Conservation (phyloP, 2,329 filamentous ascomycete genomes). For the Colletotrichum godetiae region DNA sequence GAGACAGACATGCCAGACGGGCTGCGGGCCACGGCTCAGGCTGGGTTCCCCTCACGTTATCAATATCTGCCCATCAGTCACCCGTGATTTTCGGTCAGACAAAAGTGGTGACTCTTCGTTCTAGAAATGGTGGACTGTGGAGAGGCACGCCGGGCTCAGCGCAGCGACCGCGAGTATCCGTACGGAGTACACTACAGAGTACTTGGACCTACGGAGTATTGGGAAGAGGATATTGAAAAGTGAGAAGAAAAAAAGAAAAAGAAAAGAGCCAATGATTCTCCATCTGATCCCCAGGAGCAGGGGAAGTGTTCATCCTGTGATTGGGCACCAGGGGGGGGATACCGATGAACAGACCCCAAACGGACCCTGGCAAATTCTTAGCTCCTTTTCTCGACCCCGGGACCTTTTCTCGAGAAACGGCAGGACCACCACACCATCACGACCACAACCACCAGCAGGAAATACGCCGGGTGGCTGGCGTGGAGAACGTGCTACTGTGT, state of each 20-base stretch:
- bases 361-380: not conserved
- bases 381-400: not conserved
- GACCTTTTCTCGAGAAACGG: not conserved
- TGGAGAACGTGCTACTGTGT: conserved; percentile 26
- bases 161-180: too few relatives aligned
- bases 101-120: conserved; percentile 11
- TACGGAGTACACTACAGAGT: too few relatives aligned
- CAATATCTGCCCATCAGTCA: not conserved
- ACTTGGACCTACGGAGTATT: too few relatives aligned
- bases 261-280: not conserved
- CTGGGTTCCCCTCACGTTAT: not conserved
- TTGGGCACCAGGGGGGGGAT: conserved; percentile 16
- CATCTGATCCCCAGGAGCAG: not conserved
- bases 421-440: conserved; percentile 7
- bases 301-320: conserved; percentile 4
- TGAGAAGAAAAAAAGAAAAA: not conserved
- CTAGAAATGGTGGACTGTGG: not conserved
- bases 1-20: not conserved
- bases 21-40: not conserved
- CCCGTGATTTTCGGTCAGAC: not conserved
- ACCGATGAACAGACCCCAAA: conserved; percentile 9
- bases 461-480: conserved; percentile 38
- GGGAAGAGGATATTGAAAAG: not conserved
- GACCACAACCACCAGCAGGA: conserved; percentile 19
- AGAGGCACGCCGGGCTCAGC: not conserved